A percentile compares a stretch with the other conserved stretches of the same genome.
Conservation (phyloP, 331 rosid species). For the Malus hybrid region DNA sequence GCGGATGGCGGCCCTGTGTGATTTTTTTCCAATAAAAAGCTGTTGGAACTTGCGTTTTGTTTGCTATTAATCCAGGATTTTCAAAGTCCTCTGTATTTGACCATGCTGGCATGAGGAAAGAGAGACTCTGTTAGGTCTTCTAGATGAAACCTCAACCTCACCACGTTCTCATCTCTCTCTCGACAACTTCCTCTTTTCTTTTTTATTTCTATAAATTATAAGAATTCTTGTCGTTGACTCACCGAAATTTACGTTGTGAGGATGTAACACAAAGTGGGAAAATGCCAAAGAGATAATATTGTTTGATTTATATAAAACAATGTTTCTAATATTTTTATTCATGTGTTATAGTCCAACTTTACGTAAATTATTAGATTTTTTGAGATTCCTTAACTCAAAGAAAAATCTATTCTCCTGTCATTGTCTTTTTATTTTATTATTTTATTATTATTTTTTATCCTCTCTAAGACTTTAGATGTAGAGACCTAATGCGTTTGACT, state of each 20-base stretch:
- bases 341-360: neutral
- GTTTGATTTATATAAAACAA: neutral
- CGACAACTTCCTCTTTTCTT: too few species aligned
- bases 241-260: neutral
- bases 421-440: too few species aligned
- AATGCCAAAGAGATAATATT: neutral
- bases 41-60: neutral
- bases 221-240: neutral
- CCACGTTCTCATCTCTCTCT: neutral
- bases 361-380: too few species aligned
- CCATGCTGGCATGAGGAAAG: neutral
- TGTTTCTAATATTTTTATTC: neutral
- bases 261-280: neutral
- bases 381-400: too few species aligned
- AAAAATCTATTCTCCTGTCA: too few species aligned
- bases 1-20: accelerated
- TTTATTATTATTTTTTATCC: too few species aligned
- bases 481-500: too few species aligned
- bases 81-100: neutral
- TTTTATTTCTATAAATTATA: neutral
- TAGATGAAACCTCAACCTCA: neutral
- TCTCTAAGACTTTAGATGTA: too few species aligned
- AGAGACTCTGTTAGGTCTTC: neutral
- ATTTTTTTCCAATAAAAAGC: neutral
- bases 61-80: neutral